Conservation (phyloP, 805 yeast species). For the Wickerhamiella australiensis region DNA sequence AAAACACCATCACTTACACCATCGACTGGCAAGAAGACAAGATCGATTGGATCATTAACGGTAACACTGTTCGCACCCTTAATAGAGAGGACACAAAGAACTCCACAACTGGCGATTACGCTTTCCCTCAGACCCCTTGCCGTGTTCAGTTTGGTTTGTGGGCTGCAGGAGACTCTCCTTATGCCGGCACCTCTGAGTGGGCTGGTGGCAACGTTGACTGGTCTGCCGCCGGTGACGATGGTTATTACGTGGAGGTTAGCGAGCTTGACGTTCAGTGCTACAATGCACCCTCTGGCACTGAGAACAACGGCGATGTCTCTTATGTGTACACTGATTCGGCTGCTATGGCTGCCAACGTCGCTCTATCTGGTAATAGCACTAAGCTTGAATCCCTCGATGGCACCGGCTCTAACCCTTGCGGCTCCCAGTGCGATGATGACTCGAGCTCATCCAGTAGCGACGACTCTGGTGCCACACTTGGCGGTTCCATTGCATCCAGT, state of each 20-base stretch:
- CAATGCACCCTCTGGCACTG: slow-evolving; percentile 52
- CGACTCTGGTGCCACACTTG: slow-evolving; percentile 13
- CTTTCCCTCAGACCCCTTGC: slow-evolving; percentile 88
- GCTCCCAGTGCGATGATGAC: slow-evolving; percentile 16
- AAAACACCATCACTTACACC: slow-evolving; percentile 59
- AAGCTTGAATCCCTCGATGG: slow-evolving; percentile 48
- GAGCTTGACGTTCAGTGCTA: slow-evolving; percentile 54
- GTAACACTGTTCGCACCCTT: slow-evolving; percentile 52
- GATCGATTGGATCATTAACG: slow-evolving; percentile 64
- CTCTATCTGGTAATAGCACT: slow-evolving; percentile 51
- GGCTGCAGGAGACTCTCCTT: slow-evolving; percentile 45
- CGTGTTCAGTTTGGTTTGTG: slow-evolving; percentile 54
- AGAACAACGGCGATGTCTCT: slow-evolving; percentile 36
- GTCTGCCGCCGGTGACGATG: slow-evolving; percentile 53
- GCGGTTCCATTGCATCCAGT: slow-evolving; percentile 12
- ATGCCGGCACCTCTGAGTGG: slow-evolving; percentile 59
- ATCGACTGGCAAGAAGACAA: slow-evolving; percentile 73
- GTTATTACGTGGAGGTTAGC: slow-evolving; percentile 64
- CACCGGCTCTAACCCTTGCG: slow-evolving; percentile 45
- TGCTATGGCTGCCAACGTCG: slow-evolving; percentile 36
- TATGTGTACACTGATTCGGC: slow-evolving; percentile 45
- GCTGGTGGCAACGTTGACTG: slow-evolving; percentile 83
- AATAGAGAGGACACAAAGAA: slow-evolving; percentile 43
- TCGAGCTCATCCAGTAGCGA: slow-evolving; percentile 12
- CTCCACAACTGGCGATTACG: slow-evolving; percentile 47